Evolutionary conservation across 2,329 filamentous ascomycete genomes (phyloP), one percentile per base, ranked within the genome.

Genomic region (Colletotrichum spaethianum): DNA sequence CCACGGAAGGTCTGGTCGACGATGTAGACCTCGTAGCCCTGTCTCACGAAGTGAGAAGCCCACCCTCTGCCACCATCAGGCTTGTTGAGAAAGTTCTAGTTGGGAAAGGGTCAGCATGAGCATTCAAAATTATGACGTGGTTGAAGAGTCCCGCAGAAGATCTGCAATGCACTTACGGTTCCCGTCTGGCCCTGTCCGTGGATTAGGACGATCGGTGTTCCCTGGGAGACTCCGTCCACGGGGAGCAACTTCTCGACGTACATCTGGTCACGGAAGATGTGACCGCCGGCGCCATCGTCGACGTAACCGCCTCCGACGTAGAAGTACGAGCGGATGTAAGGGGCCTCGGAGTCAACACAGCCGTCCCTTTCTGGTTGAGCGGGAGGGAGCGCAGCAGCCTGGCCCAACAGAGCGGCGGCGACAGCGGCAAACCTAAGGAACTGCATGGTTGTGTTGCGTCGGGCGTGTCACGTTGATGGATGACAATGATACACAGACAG

Each of bases 171-270:
- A 76, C 78, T 79, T 76, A 81, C 83, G 63, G 77, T 82, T 28
- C 83, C 84, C 3, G 83, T 83, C 73, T 83, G 80, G 12, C 78
- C 83, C 61, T 80, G 78, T 26, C 85, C 85, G 50, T 85, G 83
- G 59, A 86, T 82, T 63, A 86, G 79, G 33, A 86, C 76, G 42
- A 86, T 77, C 0, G 85, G 84, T 42, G 70, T 75, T 3, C 72
- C 52, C 56, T 76, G 77, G 48, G 61, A 74, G 40, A 70, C 75
- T 42, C 76, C 77, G 12, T 57, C 31, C 7, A 75, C 71, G 18
- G 86, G 85, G 8, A 75, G 74, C 20, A 88, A 80, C 67, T 81
- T 81, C 79, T 89, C 88, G 36, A 89, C 86, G 74, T 89, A 89
- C 82, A 89, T 87, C 79, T 89, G 87, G 64, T 83, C 82, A 36